Base-by-base conservation (phyloP, 495 filamentous ascomycete species). In the Tuber umbilicatum region DNA sequence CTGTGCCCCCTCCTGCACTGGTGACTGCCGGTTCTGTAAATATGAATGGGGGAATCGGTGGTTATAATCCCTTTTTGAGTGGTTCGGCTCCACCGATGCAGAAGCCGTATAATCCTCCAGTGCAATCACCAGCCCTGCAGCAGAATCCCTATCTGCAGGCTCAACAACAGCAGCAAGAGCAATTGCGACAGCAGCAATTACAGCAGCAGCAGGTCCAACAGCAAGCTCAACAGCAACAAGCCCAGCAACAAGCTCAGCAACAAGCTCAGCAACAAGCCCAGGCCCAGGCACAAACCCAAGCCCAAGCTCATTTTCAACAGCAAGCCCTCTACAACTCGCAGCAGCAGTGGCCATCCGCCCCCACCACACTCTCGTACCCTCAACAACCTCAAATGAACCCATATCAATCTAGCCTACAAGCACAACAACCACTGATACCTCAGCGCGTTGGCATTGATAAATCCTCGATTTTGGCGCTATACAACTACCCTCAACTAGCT, bases 391-490 rank as follows among this genome's bases (percentile, higher is more conserved):
- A 81, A 55, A 75, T 70, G 73, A 84, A 85, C 69, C 76, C 70
- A 14, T 76, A 77, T 40, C 78, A 76, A 80, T 80, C 75, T 21
- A 82, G 83, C 70, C 74, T 84, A 72, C 71, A 76, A 4, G 85
- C 86, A 81, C 84, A 85, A 70, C 81, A 85, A 31, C 73, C 75
- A 43, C 78, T 85, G 1, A 87, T 79, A 19, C 78, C 78, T 39
- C 78, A 87, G 76, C 82, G 55, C 85, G 84, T 84, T 37, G 87
- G 87, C 41, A 83, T 88, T 78, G 89, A 97, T 81, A 99, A 97
- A 78, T 89, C 88, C 17, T 90, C 90, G 69, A 98, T 99, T 78
- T 87, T 99, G 75, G 92, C 94, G 19, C 84, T 99, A 7, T 99
- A 94, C 84, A 91, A 90, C 82, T 87, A 93, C 72, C 89, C 91